These are phyloP conservation scores for Phyllosticta citribraziliensis DNA, from an alignment of 2,329 filamentous ascomycete genomes.

Conservation along the genomic window DNA sequence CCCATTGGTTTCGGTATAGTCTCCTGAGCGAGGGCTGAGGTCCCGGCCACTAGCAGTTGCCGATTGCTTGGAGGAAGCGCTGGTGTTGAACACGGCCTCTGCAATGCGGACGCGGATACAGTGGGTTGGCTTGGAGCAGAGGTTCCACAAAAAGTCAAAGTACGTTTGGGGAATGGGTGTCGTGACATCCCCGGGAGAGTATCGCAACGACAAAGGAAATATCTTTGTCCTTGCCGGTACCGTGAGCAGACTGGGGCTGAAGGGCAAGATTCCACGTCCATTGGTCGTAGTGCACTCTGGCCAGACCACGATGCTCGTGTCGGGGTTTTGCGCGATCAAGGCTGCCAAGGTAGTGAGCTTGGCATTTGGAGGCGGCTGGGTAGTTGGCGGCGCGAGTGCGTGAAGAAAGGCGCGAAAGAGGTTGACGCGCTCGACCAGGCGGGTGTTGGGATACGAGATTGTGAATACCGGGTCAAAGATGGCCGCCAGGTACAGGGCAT, in stretches of 20 bases:
- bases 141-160: slow-evolving; percentile 68
- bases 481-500: slow-evolving; percentile 85
- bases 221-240: slow-evolving; percentile 61
- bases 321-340: slow-evolving; percentile 58
- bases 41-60: not conserved
- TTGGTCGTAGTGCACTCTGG: slow-evolving; percentile 94
- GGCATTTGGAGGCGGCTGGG: slow-evolving; percentile 21
- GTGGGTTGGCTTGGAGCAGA: slow-evolving; percentile 76
- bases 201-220: slow-evolving; percentile 84
- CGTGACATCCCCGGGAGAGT: slow-evolving; percentile 80
- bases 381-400: slow-evolving; percentile 54
- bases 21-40: not conserved
- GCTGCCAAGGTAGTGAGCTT: slow-evolving; percentile 28
- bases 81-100: slow-evolving; percentile 48
- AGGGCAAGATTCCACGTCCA: slow-evolving; percentile 75
- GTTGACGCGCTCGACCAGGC: slow-evolving; percentile 65
- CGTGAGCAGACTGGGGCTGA: slow-evolving; percentile 66
- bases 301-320: slow-evolving; percentile 73
- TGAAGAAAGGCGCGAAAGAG: slow-evolving; percentile 65
- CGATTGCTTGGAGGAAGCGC: slow-evolving; percentile 2
- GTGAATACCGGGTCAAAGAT: slow-evolving; percentile 97
- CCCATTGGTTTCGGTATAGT: not conserved
- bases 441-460: slow-evolving; percentile 64
- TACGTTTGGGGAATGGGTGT: slow-evolving; percentile 75
- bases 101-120: slow-evolving; percentile 87